phyloP scores from a whole-genome alignment of 805 yeast genomes.

The Candida maesae region DNA sequence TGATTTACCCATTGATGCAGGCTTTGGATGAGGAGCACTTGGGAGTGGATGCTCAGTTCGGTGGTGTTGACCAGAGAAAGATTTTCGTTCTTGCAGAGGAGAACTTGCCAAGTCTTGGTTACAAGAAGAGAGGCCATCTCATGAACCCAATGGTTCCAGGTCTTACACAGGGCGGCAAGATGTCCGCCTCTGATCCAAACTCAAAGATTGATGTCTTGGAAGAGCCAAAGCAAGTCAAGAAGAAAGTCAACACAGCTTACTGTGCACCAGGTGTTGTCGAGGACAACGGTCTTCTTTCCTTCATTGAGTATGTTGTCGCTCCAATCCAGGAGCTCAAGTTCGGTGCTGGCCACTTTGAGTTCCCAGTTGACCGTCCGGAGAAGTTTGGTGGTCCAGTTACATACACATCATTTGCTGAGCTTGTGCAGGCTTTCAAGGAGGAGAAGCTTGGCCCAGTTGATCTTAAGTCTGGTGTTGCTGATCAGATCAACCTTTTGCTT shows the following conservation, averaged over 20 bases:
- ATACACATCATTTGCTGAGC: conserved; percentile 60
- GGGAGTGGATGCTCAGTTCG: conserved; percentile 90
- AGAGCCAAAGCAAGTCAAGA: conserved; percentile 80
- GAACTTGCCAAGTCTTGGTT: conserved; percentile 78
- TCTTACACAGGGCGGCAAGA: conserved; percentile 92
- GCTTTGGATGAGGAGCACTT: conserved; percentile 93
- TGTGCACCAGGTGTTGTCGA: conserved; percentile 94
- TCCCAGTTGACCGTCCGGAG: conserved; percentile 87
- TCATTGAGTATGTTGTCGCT: conserved; percentile 75
- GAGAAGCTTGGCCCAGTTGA: conserved; percentile 88
- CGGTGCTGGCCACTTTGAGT: conserved; percentile 55
- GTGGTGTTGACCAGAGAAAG: conserved; percentile 98
- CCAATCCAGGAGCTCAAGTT: conserved; percentile 80
- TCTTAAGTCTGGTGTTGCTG: conserved; percentile 88
- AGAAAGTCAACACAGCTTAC: conserved; percentile 88
- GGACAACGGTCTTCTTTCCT: conserved; percentile 86
- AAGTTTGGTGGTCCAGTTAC: conserved; percentile 92
- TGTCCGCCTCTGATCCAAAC: conserved; percentile 99
- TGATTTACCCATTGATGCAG: conserved; percentile 98
- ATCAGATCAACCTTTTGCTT: conserved; percentile 72
- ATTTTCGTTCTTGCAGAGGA: conserved; percentile 97
- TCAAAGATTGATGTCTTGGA: conserved; percentile 93
- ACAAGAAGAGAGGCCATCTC: conserved; percentile 95
- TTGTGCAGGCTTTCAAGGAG: conserved; percentile 67
- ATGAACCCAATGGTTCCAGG: conserved; percentile 99